Evolutionary conservation across 305 asterid species (phyloP), one percentile per base, ranked within the genome.

Genomic region (Rubia balearica): DNA sequence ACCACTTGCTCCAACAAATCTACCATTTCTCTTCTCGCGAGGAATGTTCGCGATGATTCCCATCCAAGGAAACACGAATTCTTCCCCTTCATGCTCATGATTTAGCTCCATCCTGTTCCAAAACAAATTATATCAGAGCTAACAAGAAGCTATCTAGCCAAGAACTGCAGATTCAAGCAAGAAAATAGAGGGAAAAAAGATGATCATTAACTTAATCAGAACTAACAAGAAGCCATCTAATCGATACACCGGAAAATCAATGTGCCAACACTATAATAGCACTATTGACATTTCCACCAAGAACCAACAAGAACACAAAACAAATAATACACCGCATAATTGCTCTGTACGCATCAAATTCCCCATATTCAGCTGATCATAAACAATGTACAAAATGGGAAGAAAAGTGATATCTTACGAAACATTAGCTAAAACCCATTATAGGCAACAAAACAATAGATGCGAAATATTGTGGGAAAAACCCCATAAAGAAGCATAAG

Each of bases 41-140:
- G 92, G 87, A 55, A 85, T 61, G 67, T 90, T 86, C 11, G 84
- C 90, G 22, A 90, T 69, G n/a, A 88, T 75, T 16, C 82, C 84
- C 70, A 74, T 77, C 81, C 84, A 81, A 5, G 84, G 84, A 71
- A 70, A 81, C 56, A 81, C 81, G 65, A 77, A 74, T 24, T 68
- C 17, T 19, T 81, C 82, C 13, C 49, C 2, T 17, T 64, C 30
- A 64, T 17, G 2, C 49, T 40, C 51, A 10, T 62, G 51, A 40
- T 30, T 43, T 59, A 42, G 40, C 17, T 43, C 46, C 59, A n/a
- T 62, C 22, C 14, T 41, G 27, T 0, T 8, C 59, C 59, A 2
- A 22, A 53, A 53, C 10, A 53, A 49, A 49, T 49, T 14, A 49
- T 12, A 48, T 48, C 55, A 48, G 55, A 10, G 53, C n/a, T 46